These are phyloP conservation scores for Penicillium sp. DNA, from an alignment of 2,329 filamentous ascomycete species.

Conservation along the genomic window DNA sequence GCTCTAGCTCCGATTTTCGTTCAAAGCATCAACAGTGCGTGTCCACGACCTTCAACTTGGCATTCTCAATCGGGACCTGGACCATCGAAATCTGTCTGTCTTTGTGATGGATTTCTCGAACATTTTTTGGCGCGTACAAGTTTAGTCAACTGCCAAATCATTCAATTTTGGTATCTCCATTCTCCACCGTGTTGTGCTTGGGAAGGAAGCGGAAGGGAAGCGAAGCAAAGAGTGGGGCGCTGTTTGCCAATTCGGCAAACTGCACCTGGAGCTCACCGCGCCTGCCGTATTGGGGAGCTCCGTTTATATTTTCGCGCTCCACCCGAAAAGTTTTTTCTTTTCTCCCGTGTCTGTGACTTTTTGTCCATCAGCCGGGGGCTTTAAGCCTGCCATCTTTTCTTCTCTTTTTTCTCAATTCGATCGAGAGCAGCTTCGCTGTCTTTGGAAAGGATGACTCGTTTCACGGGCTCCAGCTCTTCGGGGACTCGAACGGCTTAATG, in stretches of 20 bases:
- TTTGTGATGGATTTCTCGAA: too few species aligned
- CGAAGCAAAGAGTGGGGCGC: background rate
- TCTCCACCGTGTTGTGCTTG: background rate
- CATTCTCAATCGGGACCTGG: too few species aligned
- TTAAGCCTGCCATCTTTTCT: background rate
- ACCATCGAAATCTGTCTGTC: too few species aligned
- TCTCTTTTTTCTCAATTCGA: slow-evolving; percentile 1
- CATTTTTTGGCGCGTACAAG: too few species aligned
- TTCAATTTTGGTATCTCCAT: background rate
- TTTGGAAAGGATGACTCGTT: background rate
- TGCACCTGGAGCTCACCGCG: slow-evolving; percentile 7
- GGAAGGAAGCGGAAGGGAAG: background rate
- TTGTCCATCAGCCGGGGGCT: slow-evolving; percentile 8
- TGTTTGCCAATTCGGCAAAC: slow-evolving; percentile 17
- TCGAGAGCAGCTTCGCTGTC: background rate
- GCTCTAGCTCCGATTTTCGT: background rate
- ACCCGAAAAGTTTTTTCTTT: slow-evolving; percentile 21
- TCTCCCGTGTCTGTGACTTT: slow-evolving; percentile 8
- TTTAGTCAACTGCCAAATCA: too few species aligned
- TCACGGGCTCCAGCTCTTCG: background rate
- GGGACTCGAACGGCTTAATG: slow-evolving; percentile 7
- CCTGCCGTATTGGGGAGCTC: slow-evolving; percentile 10
- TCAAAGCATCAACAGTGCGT: background rate
- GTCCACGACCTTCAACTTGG: background rate
- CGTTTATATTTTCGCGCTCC: slow-evolving; percentile 19